These are phyloP conservation scores for Globisporangium middletonii DNA, from an alignment of 352 stramenopile genomes.

Conservation along the genomic window DNA sequence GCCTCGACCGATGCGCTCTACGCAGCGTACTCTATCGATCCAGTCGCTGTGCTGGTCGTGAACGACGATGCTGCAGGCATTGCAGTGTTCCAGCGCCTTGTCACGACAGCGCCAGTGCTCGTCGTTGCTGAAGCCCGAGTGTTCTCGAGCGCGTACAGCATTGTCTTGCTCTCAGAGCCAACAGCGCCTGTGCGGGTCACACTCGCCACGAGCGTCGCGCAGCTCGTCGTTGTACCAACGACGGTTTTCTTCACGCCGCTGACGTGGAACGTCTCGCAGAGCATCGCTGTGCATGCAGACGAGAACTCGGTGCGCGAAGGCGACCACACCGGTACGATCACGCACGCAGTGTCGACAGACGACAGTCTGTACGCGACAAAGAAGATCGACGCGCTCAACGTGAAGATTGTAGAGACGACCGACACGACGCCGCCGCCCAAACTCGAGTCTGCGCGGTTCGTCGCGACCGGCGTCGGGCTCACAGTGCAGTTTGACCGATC, in stretches of 20 bases:
- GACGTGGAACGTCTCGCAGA: slow-evolving; percentile 47
- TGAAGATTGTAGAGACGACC: slow-evolving; percentile 58
- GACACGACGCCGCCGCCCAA: slow-evolving; percentile 53
- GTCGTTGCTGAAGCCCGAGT: slow-evolving; percentile 42
- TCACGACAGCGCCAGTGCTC: slow-evolving; percentile 28
- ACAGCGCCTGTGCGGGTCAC: slow-evolving; percentile 28
- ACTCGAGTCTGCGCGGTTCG: slow-evolving; percentile 42
- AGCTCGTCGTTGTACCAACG: slow-evolving; percentile 34
- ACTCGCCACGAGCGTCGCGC: slow-evolving; percentile 23
- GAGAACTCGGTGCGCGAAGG: slow-evolving; percentile 41
- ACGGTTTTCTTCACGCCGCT: slow-evolving; percentile 27
- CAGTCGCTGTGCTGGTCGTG: slow-evolving; percentile 31
- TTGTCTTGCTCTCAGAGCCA: slow-evolving; percentile 42
- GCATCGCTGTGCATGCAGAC: slow-evolving; percentile 34
- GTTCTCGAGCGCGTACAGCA: slow-evolving; percentile 40
- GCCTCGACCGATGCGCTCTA: slow-evolving; percentile 36
- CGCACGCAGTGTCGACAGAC: slow-evolving; percentile 16
- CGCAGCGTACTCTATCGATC: slow-evolving; percentile 10
- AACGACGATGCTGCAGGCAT: slow-evolving; percentile 52
- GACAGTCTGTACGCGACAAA: slow-evolving; percentile 29
- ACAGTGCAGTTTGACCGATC: slow-evolving; percentile 41
- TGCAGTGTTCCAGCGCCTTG: slow-evolving; percentile 30
- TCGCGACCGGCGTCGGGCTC: slow-evolving; percentile 38
- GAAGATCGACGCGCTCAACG: slow-evolving; percentile 20
- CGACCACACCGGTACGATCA: slow-evolving; percentile 31